phyloP scores from a whole-genome alignment of 257 asterid genomes.

The Fraxinus americana region DNA sequence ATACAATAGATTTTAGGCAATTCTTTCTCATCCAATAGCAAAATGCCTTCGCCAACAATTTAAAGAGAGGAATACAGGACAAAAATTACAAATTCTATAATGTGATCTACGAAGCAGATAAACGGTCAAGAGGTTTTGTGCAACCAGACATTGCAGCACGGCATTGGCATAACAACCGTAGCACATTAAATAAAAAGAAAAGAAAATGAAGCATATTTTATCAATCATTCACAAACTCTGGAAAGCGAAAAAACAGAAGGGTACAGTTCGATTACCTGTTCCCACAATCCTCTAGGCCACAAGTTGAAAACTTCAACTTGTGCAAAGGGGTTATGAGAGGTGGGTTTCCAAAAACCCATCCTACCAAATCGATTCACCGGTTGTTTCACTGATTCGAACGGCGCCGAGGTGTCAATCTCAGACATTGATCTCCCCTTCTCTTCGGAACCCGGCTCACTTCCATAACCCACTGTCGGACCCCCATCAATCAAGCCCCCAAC shows the following conservation, averaged over 20 bases:
- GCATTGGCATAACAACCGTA: slow-evolving; percentile 94
- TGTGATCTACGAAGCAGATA: slow-evolving; percentile 78
- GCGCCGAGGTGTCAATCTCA: slow-evolving; percentile 91
- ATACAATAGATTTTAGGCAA: slow-evolving; percentile 3
- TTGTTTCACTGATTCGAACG: slow-evolving; percentile 92
- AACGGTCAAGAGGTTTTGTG: slow-evolving; percentile 76
- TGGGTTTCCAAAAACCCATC: slow-evolving; percentile 91
- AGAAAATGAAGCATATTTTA: slow-evolving; percentile 14
- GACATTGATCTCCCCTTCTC: slow-evolving; percentile 34
- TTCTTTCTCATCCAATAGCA: background rate
- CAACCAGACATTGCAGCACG: slow-evolving; percentile 84
- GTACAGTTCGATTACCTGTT: slow-evolving; percentile 54
- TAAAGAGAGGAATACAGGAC: slow-evolving; percentile 6
- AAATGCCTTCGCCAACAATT: background rate
- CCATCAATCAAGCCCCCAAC: slow-evolving; percentile 16
- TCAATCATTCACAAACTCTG: background rate
- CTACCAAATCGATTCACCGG: slow-evolving; percentile 88
- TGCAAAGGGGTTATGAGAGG: slow-evolving; percentile 40
- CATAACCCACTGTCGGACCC: slow-evolving; percentile 9
- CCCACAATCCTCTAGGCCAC: slow-evolving; percentile 79
- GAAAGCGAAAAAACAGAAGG: slow-evolving; percentile 20
- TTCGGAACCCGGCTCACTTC: background rate
- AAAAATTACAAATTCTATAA: slow-evolving; percentile 66
- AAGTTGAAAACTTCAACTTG: slow-evolving; percentile 50
- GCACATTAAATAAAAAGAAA: slow-evolving; percentile 14